Evolutionary conservation across 2,329 filamentous ascomycete genomes (phyloP), one percentile per base, ranked within the genome.

Genomic region (Hawksworthiomyces lignivorus): DNA sequence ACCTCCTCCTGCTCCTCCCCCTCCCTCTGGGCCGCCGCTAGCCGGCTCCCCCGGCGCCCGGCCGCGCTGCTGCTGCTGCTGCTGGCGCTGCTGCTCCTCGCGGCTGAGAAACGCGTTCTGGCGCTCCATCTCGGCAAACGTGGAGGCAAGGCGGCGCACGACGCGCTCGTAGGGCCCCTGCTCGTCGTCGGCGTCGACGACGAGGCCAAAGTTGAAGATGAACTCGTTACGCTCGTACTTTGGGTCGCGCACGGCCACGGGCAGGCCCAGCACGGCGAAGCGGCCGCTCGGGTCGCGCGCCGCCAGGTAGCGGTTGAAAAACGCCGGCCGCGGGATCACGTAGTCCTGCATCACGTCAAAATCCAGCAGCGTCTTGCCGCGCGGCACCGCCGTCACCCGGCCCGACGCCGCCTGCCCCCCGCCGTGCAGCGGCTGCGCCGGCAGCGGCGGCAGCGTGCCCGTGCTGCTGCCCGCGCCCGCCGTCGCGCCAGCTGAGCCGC

Each of bases 121-220:
- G 62, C 90, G 87, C 68, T 98, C 92, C 69, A 97, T 76, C 53
- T 87, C 87, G 48, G 84, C 80, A 68, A 97, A 87, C 21, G 92
- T 79, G 48, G 82, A 75, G 2, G 90, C 92, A 38, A 97, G 71
- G 54, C 94, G 86, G 50, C 84, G 73, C 41, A 95, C 87, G 24
- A 97, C 85, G 49, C 81, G 82, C 61, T 89, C 87, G 60, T 87
- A 94, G 26, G 82, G 83, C 36, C 77, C 76, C 59, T 84, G 84
- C 56, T 94, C 85, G 41, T 69, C 66, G 35, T 64, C 63, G 43
- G 50, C 48, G 39, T 60, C 54, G 27, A 61, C 56, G 27, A 61
- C 83, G 33, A 97, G 70, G 45, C 87, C 88, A 58, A 97, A 95
- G 62, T 97, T 97, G 76, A 97, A 98, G 58, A 96, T 95, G 69